Base-by-base conservation (phyloP, 495 filamentous ascomycete genomes). In the Aspergillus campestris region DNA sequence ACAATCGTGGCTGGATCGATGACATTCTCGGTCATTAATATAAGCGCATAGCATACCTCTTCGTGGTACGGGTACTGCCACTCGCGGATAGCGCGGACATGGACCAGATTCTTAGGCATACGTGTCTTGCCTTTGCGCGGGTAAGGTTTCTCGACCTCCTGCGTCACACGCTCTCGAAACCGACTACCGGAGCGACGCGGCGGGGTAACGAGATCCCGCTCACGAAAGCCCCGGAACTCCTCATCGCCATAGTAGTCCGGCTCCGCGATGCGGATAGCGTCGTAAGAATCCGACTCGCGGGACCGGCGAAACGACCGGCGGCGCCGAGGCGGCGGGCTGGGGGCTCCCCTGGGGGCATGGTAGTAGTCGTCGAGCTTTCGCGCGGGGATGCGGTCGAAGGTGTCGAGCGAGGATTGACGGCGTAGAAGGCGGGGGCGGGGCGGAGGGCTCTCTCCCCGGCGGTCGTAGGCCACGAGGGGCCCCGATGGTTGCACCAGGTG, bases 91-190 rank as follows among this genome's bases (percentile, higher is more conserved):
- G 87, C 89, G 51, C 78, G 70, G 60, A 82, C 79, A 55, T 83
- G 81, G 33, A 89, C 83, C 45, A 94, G 72, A 34, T 81, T 75
- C 32, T 75, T 75, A 0, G 89, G 89, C 64, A 95, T 86, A 42
- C 83, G 75, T 8, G 89, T 95, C 73, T 89, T 92, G 48, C 89
- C 89, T 58, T 83, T 86, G 62, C 88, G 87, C 12, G 84, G 86
- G 50, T 84, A 82, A 34, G 74, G 69, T 44, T 69, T 70, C 47
- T 73, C 70, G 32, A 49, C 57, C 42, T 64, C 60, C 49, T 70
- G 57, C 14, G 56, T 50, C 11, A 50, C 45, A 34, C 76, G 71
- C 45, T 67, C 55, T 40, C 57, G 52, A 45, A 58, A 59, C 47
- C 61, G 55, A 41, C 61, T 62, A 44, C 69, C 75, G 5, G 74